Base-by-base conservation (phyloP, 768 basidiomycete species). In the Mycena vulgaris region DNA sequence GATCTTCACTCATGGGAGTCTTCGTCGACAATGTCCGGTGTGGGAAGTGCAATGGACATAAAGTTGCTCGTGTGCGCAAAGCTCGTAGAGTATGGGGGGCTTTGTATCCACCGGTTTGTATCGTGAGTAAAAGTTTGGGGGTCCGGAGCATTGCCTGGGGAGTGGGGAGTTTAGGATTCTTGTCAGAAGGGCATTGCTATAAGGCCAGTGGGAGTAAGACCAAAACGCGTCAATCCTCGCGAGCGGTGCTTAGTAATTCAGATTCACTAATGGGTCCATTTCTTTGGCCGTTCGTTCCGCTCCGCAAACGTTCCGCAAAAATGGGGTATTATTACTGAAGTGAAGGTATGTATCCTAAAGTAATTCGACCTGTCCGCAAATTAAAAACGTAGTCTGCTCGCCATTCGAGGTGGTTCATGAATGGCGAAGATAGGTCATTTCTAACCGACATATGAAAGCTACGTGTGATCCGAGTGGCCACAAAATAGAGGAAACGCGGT, bases 1-100 rank as follows among this genome's bases (percentile, higher is more conserved):
- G 49, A 30, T 21, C 39, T 42, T 45, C 49, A 23, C n/a, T 31
- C 69, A 60, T 65, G n/a, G 42, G 16, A n/a, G 49, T 30, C 57
- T 64, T 62, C 57, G 69, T 70, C 59, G 64, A 66, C 33, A 62
- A 5, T 28, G 59, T 40, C 16, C 57, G 60, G 48, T 45, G 58
- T 63, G 69, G 14, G 25, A 70, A 49, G 48, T 21, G 37, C 17
- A 30, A 19, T 25, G 19, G 23, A 27, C 27, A 40, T 57, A 45
- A 37, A 25, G 33, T 8, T 66, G 69, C 52, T 70, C 69, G 69
- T 63, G 69, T 70, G 69, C 57, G 69, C 30, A 39, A n/a, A 27
- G 35, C 10, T 21, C 23, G 69, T 8, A 30, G 33, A 48, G 40
- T 25, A 25, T 28, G 27, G 10, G 47, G 37, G 31, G 6, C 6